phyloP scores from a whole-genome alignment of 2,329 filamentous ascomycete genomes.

The Seiridium cupressi region DNA sequence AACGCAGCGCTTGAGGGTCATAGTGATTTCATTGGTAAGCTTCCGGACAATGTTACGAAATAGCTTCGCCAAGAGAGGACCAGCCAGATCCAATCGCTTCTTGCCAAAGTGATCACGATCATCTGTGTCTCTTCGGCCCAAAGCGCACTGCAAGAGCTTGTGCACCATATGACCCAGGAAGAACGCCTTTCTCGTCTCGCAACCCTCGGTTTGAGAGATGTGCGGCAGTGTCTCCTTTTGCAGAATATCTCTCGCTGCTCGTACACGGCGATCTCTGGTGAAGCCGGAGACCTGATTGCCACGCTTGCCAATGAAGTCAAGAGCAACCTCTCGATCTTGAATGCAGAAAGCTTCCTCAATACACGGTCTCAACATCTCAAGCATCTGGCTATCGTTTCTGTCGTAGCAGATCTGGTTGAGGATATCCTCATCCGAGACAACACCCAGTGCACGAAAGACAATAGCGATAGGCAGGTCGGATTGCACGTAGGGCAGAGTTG shows the following conservation, averaged over 20 bases:
- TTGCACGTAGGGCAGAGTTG: conserved; percentile 91
- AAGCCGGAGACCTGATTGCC: conserved; percentile 70
- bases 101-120: conserved; percentile 99
- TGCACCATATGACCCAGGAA: conserved; percentile 99
- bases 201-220: conserved; percentile 92
- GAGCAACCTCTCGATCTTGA: conserved; percentile 88
- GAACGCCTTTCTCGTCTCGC: conserved; percentile 94
- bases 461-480: conserved; percentile 90
- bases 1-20: conserved; percentile 88
- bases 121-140: conserved; percentile 90
- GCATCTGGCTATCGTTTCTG: conserved; percentile 90
- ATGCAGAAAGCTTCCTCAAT: conserved; percentile 97
- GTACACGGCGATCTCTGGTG: conserved; percentile 82
- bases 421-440: conserved; percentile 97
- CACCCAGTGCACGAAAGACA: conserved; percentile 91
- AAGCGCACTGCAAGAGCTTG: conserved; percentile 86
- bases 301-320: conserved; percentile 94
- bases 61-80: conserved; percentile 90
- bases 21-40: conserved; percentile 86
- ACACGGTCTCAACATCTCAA: conserved; percentile 95
- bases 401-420: conserved; percentile 98
- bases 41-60: conserved; percentile 91
- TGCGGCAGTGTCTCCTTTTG: conserved; percentile 97
- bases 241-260: conserved; percentile 89
- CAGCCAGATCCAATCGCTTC: conserved; percentile 94